phyloP scores from a whole-genome alignment of 768 basidiomycete species.

The Lenzites betulinus region DNA sequence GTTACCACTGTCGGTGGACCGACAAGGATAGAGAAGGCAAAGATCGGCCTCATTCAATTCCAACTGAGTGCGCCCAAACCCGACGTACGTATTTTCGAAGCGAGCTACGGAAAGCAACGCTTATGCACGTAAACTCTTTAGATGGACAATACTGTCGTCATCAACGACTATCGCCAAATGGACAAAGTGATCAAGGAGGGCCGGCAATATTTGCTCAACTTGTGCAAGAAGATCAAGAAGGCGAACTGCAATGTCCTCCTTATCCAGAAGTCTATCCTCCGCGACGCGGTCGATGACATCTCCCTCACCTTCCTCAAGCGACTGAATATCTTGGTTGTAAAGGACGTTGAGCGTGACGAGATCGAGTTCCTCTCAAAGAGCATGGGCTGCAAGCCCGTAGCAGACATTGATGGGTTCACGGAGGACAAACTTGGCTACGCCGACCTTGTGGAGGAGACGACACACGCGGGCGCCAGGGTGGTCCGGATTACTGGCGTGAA shows the following conservation, averaged over 20 bases:
- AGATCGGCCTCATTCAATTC: conserved; percentile 98
- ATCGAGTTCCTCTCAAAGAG: conserved; percentile 97
- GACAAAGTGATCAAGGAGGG: conserved; percentile 99
- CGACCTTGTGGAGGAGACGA: conserved; percentile 90
- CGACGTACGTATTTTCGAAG: conserved; percentile 63
- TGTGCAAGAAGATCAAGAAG: conserved; percentile 99
- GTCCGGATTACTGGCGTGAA: conserved; percentile 94
- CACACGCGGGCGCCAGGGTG: conserved; percentile 81
- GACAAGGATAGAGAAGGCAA: conserved; percentile 95
- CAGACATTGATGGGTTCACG: conserved; percentile 96
- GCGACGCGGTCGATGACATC: conserved; percentile 98
- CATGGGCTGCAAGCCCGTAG: conserved; percentile 92
- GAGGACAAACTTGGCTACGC: conserved; percentile 98
- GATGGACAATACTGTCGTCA: conserved; percentile 99
- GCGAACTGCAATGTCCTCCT: conserved; percentile 99
- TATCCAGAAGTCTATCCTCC: conserved; percentile 98
- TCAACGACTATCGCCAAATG: conserved; percentile 99
- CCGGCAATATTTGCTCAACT: conserved; percentile 93
- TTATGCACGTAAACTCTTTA: conserved; percentile 34
- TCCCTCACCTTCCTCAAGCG: conserved; percentile 97
- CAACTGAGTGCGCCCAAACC: conserved; percentile 97
- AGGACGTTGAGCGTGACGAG: conserved; percentile 98
- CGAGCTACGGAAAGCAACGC: neutral
- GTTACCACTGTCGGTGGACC: conserved; percentile 90
- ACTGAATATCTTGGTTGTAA: conserved; percentile 93